Base-by-base conservation (phyloP, 805 yeast genomes). In the Zygosaccharomyces pseudorouxii region DNA sequence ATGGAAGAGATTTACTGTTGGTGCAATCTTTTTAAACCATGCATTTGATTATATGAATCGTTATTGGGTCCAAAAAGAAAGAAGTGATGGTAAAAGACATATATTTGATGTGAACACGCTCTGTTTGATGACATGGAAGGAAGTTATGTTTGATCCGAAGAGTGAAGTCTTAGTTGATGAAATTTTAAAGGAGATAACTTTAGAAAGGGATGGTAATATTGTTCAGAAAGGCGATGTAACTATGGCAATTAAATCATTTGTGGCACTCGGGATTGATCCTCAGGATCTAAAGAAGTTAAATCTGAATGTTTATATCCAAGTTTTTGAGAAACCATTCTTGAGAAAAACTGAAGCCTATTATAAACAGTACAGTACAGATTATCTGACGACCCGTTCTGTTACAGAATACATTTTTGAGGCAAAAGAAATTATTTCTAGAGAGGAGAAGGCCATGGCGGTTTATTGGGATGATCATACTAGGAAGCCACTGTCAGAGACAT, bases 51-150 rank as follows among this genome's bases (percentile, higher is more conserved):
- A 93, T 68, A 82, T 93, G 79, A 93, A 93, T 68, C 79, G 98
- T 53, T 93, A 92, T 69, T 93, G 99, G 99, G 97, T 95, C 38
- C 86, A 86, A 58, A 90, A 95, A 62, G 98, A 92, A 68, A 78
- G 98, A 62, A 85, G 89, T 38, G 97, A 92, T 64, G 97, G 97
- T 14, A 80, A 88, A 60, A 78, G 89, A 54, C 89, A 88, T 60
- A 82, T 93, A 40, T 89, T 82, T 67, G 99, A 93, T 67, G 95
- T 95, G 19, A 84, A 89, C 64, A 89, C 97, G 4, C 73, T 93
- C 54, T 86, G 96, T 45, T 72, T 92, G 45, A 75, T 89, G 56
- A 83, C 87, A 42, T 93, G 99, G 99, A 84, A 86, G 62, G 80
- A 81, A 50, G 79, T 81, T 50, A 77, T 93, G 79, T 92, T 93